A percentile compares a stretch with the other conserved stretches of the same genome.
Conservation (phyloP, 176 grass and related monocot species). For the Miscanthus lutarioriparius region DNA sequence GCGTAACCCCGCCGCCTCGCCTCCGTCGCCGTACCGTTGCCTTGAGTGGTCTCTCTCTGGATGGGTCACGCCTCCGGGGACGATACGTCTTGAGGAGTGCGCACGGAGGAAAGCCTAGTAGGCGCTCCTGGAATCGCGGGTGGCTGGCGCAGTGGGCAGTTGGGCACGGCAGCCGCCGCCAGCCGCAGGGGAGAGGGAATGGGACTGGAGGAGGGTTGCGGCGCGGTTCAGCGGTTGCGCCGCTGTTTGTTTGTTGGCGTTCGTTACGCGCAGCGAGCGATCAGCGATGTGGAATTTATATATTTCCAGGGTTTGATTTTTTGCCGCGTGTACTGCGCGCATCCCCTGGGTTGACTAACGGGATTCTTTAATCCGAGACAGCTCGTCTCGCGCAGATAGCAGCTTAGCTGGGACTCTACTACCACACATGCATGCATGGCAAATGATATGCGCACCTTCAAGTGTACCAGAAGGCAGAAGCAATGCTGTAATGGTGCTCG, state of each 20-base stretch:
- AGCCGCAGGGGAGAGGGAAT: not conserved
- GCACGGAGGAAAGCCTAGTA: not conserved
- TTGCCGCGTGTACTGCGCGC: not conserved
- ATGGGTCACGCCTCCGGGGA: constrained; percentile 16
- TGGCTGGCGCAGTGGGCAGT: too few relatives aligned
- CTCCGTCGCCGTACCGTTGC: too few relatives aligned
- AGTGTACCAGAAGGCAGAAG: not conserved
- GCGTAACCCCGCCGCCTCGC: not conserved
- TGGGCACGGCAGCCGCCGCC: too few relatives aligned
- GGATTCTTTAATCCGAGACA: not conserved
- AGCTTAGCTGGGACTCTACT: not conserved
- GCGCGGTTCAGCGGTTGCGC: not conserved
- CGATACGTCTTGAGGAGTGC: not conserved
- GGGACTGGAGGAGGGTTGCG: not conserved
- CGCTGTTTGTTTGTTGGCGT: not conserved
- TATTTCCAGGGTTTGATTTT: not conserved
- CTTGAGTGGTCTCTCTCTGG: too few relatives aligned
- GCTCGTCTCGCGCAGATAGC: not conserved
- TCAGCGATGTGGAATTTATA: not conserved
- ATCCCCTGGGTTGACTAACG: constrained; percentile 15
- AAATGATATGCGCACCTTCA: not conserved
- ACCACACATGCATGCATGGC: not conserved
- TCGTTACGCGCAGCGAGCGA: not conserved
- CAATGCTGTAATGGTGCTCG: too few relatives aligned
- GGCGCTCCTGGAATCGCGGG: not conserved